Percentiles rank a stretch among this genome's conserved stretches.
Conservation (phyloP, 192 early-diverging fungal species). For the Backusella sp. region DNA sequence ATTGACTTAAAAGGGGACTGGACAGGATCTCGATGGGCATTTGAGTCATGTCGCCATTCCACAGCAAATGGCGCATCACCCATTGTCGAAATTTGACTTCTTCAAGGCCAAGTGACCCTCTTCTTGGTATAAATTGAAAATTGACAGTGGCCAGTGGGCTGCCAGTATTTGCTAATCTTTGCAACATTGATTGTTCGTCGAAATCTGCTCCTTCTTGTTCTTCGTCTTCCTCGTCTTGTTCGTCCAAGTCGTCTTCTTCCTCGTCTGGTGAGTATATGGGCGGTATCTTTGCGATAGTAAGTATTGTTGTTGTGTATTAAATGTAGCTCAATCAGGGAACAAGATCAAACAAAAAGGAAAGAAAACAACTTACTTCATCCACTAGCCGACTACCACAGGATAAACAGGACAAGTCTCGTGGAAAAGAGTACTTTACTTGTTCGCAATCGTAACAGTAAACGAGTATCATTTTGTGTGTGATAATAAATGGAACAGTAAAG, state of each 20-base stretch:
- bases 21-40: not conserved
- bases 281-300: not conserved
- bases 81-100: conserved; percentile 4
- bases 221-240: not conserved
- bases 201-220: not conserved
- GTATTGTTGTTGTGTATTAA: not conserved
- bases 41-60: not conserved
- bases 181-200: not conserved
- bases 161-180: not conserved
- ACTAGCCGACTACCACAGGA: not conserved
- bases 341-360: not conserved
- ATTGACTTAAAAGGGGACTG: not conserved
- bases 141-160: not conserved
- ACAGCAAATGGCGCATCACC: not conserved
- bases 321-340: not conserved
- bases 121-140: not conserved
- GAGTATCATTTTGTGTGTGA: not conserved
- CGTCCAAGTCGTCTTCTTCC: not conserved
- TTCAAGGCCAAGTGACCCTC: not conserved
- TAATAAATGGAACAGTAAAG: not conserved
- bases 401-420: not conserved
- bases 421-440: not conserved
- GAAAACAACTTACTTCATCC: not conserved
- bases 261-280: not conserved
- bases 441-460: not conserved